Conservation (phyloP, 2,329 filamentous ascomycete species). For the Neoscytalidium dimidiatum region DNA sequence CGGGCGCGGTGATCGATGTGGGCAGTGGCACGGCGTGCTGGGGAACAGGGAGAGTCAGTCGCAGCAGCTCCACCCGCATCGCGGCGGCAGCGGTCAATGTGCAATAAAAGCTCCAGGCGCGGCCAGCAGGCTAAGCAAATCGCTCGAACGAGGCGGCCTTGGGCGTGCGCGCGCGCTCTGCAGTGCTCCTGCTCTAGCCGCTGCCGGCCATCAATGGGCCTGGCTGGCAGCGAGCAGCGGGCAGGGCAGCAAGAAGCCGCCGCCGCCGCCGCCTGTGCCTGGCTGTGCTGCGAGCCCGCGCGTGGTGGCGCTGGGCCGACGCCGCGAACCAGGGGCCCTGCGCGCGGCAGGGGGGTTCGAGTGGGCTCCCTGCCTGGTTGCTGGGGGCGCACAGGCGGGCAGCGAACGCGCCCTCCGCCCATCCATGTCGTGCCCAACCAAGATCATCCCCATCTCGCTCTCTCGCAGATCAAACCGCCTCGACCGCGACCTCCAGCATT, state of each 20-base stretch:
- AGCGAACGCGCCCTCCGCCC: background rate
- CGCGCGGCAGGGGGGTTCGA: too few relatives aligned
- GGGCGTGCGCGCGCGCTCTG: too few relatives aligned
- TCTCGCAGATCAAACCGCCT: constrained; percentile 10
- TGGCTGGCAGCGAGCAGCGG: background rate
- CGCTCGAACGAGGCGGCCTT: background rate
- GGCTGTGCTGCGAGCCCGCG: too few relatives aligned
- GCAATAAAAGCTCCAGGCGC: constrained; percentile 6
- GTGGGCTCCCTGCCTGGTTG: too few relatives aligned
- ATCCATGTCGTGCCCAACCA: background rate
- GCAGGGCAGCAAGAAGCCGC: background rate
- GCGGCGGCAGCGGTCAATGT: constrained; percentile 8
- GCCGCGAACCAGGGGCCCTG: too few relatives aligned
- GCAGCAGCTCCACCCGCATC: constrained; percentile 10
- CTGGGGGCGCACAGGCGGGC: too few relatives aligned
- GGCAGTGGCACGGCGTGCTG: background rate
- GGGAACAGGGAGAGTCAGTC: constrained; percentile 5
- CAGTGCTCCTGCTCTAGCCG: background rate
- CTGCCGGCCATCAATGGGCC: background rate
- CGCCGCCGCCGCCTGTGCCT: too few relatives aligned
- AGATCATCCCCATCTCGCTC: constrained; percentile 8
- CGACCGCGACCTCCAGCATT: background rate
- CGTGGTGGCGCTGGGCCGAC: too few relatives aligned
- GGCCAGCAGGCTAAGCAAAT: constrained; percentile 5
- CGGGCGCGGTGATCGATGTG: constrained; percentile 15